These are phyloP conservation scores for Trichosporon faecale DNA, from an alignment of 1,284 basidiomycete species.

Conservation along the genomic window DNA sequence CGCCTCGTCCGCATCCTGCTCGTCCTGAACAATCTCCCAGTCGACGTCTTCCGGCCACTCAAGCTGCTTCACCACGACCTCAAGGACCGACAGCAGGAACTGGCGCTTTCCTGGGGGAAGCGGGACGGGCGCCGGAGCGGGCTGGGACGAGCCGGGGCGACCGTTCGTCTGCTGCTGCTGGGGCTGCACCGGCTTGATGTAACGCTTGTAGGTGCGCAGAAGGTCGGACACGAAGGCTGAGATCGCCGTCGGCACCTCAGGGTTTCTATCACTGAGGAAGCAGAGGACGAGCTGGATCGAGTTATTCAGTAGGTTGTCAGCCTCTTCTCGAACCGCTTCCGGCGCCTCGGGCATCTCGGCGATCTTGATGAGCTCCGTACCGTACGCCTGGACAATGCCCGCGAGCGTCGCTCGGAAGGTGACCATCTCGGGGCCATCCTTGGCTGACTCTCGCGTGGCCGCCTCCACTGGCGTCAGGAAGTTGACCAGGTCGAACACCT, in stretches of 20 bases:
- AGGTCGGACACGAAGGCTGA: slow-evolving; percentile 75
- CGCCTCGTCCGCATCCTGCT: slow-evolving; percentile 83
- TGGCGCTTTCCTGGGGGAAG: slow-evolving; percentile 67
- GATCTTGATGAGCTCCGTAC: slow-evolving; percentile 80
- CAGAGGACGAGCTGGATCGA: slow-evolving; percentile 77
- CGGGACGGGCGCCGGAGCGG: slow-evolving; percentile 28
- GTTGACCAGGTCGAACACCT: slow-evolving; percentile 78
- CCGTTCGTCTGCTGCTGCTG: slow-evolving; percentile 27
- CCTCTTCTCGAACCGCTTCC: slow-evolving; percentile 66
- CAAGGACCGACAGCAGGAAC: slow-evolving; percentile 76
- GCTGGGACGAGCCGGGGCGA: slow-evolving; percentile 21
- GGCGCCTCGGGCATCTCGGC: slow-evolving; percentile 57
- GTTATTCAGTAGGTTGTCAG: slow-evolving; percentile 65
- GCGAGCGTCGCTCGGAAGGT: slow-evolving; percentile 87
- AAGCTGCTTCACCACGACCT: slow-evolving; percentile 75
- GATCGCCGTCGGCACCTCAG: slow-evolving; percentile 79
- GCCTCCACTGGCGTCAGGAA: slow-evolving; percentile 75
- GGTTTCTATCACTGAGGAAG: slow-evolving; percentile 84
- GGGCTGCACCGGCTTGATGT: slow-evolving; percentile 21
- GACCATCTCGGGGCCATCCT: slow-evolving; percentile 69
- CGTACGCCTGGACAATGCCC: slow-evolving; percentile 75
- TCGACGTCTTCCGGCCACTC: slow-evolving; percentile 63
- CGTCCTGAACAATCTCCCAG: slow-evolving; percentile 78
- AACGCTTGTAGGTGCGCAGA: slow-evolving; percentile 57
- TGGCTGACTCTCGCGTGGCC: slow-evolving; percentile 64